Percentiles rank a stretch among this genome's conserved stretches.
Evolutionary conservation across 805 yeast species (phyloP).

Genomic region (Candida multigemmis): DNA sequence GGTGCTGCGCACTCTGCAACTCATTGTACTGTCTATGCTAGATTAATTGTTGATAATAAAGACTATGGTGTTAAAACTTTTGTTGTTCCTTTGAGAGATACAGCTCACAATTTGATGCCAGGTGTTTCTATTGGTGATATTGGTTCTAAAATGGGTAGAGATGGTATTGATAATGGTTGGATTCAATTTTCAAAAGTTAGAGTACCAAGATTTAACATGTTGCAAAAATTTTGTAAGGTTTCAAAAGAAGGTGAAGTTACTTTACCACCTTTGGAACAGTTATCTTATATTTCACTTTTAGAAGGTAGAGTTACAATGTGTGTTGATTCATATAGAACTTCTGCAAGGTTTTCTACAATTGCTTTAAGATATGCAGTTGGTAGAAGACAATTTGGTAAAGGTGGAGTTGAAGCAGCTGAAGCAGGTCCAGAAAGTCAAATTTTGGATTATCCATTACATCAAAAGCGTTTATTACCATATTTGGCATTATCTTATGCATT

Average conservation of each 20-base stretch:
- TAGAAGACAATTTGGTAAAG: constrained; percentile 66
- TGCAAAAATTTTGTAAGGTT: constrained; percentile 71
- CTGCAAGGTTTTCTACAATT: constrained; percentile 72
- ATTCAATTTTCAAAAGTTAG: constrained; percentile 79
- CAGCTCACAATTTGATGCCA: constrained; percentile 60
- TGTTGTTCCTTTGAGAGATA: constrained; percentile 82
- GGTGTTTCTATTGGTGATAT: constrained; percentile 87
- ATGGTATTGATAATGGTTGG: constrained; percentile 96
- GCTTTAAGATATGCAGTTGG: constrained; percentile 86
- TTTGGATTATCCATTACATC: constrained; percentile 83
- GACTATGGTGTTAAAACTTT: constrained; percentile 92
- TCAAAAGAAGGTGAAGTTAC: constrained; percentile 59
- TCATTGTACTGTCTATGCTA: constrained; percentile 78
- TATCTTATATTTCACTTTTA: constrained; percentile 79
- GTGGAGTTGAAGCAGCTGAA: constrained; percentile 17
- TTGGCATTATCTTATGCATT: constrained; percentile 72
- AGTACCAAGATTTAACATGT: constrained; percentile 78
- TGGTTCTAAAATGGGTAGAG: constrained; percentile 93
- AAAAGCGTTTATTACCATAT: constrained; percentile 78
- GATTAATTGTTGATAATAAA: constrained; percentile 70
- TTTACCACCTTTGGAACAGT: constrained; percentile 79
- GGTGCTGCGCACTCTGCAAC: constrained; percentile 95
- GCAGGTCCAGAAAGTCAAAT: constrained; percentile 49
- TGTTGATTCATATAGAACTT: constrained; percentile 70
- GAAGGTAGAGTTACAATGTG: constrained; percentile 91